These are phyloP conservation scores for Pinus taeda DNA, from an alignment of 75 land plant species.

Conservation along the genomic window DNA sequence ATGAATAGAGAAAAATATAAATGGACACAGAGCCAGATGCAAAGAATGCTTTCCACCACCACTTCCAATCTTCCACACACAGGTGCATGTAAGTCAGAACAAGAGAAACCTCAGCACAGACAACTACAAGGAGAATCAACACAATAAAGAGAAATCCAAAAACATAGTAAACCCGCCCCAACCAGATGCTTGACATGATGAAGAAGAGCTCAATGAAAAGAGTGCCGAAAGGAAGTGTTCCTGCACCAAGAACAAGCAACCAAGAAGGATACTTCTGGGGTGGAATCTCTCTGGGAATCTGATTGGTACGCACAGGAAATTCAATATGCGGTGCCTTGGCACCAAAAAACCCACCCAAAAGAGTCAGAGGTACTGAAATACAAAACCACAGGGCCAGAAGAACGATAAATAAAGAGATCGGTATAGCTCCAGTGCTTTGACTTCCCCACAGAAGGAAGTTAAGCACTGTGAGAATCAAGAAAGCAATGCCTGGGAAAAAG, in stretches of 20 bases:
- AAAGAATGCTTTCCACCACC: conserved; percentile 77
- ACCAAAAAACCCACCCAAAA: conserved; percentile 54
- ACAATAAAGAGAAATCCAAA: conserved; percentile 58
- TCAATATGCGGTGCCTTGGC: conserved; percentile 51
- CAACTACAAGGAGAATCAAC: conserved; percentile 44
- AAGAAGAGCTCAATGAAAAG: conserved; percentile 72
- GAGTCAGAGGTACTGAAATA: conserved; percentile 59
- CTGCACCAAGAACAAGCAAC: conserved; percentile 60
- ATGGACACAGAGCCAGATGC: conserved; percentile 65
- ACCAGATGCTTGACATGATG: conserved; percentile 69
- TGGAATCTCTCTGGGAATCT: conserved; percentile 65
- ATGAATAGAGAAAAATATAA: conserved; percentile 56
- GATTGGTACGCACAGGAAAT: conserved; percentile 66
- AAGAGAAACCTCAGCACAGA: conserved; percentile 59
- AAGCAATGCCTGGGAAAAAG: conserved; percentile 67
- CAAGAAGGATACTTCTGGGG: conserved; percentile 59
- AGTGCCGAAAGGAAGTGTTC: conserved; percentile 59
- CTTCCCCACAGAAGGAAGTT: conserved; percentile 49
- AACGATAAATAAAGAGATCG: conserved; percentile 44
- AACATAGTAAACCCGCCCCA: conserved; percentile 63
- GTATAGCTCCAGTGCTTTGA: conserved; percentile 65
- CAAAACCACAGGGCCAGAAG: conserved; percentile 57
- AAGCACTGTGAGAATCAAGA: conserved; percentile 45
- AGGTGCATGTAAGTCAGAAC: conserved; percentile 43
- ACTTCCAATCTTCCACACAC: conserved; percentile 49